A percentile compares a stretch with the other conserved stretches of the same genome.
Conservation (phyloP, 345 rosid species). For the Camelina neglecta region DNA sequence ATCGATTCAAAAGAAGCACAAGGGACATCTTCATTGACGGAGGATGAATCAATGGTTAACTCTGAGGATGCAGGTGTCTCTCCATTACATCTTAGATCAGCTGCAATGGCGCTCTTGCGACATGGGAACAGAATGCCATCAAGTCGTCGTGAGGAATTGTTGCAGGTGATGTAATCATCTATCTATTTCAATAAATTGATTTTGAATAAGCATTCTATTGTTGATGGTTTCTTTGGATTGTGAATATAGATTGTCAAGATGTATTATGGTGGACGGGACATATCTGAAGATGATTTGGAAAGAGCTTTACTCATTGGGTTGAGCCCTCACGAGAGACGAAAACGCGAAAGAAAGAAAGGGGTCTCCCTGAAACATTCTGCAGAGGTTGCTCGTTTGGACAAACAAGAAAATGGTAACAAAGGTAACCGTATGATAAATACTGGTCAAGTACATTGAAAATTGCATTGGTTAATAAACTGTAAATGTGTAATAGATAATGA, state of each 20-base stretch:
- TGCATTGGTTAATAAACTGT: conserved; percentile 31
- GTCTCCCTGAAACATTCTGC: conserved; percentile 48
- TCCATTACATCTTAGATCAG: conserved; percentile 85
- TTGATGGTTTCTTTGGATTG: conserved; percentile 23
- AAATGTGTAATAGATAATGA: conserved; percentile 35
- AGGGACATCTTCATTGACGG: conserved; percentile 45
- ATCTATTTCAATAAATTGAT: neutral
- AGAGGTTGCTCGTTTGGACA: conserved; percentile 33
- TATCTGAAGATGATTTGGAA: conserved; percentile 82
- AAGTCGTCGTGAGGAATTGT: conserved; percentile 72
- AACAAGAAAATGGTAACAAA: conserved; percentile 39
- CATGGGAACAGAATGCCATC: conserved; percentile 90
- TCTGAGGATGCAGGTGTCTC: conserved; percentile 76
- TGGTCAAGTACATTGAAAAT: conserved; percentile 14
- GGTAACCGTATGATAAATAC: conserved; percentile 28
- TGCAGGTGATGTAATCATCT: conserved; percentile 53
- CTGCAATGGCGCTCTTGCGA: conserved; percentile 95
- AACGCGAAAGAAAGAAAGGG: conserved; percentile 69
- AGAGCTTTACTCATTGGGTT: conserved; percentile 83
- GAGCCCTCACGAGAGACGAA: conserved; percentile 88
- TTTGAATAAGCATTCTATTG: neutral
- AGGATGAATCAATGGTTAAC: conserved; percentile 49
- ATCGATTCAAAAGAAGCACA: conserved; percentile 58
- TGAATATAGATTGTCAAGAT: conserved; percentile 62
- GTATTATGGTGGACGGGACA: conserved; percentile 91